Evolutionary conservation across 2,329 filamentous ascomycete species (phyloP).

Genomic region (Lasiodiplodia sp.): DNA sequence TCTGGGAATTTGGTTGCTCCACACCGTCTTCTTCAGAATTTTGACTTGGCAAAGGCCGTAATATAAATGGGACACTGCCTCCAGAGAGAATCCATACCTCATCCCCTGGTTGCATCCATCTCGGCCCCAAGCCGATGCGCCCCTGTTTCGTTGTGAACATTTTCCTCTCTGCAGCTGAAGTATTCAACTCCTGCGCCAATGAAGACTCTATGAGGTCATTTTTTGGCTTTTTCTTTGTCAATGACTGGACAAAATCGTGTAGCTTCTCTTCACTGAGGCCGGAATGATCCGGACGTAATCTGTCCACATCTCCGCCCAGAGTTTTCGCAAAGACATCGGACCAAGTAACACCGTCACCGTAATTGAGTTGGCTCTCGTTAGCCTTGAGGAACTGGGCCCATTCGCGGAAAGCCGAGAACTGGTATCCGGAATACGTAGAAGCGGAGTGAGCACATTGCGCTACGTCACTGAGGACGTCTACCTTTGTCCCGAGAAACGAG

Average conservation of each 20-base stretch:
- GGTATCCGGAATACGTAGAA: neutral
- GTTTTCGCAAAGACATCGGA: neutral
- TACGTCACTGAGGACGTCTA: neutral
- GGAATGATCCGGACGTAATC: neutral
- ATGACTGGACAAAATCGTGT: neutral
- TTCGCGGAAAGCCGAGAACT: neutral
- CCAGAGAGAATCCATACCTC: constrained; percentile 10
- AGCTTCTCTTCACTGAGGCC: neutral
- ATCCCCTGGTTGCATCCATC: constrained; percentile 1
- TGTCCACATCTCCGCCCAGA: neutral
- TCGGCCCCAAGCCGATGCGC: neutral
- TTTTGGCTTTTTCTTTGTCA: neutral
- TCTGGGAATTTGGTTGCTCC: neutral
- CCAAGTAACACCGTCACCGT: neutral
- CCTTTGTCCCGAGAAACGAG: neutral
- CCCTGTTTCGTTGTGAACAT: neutral
- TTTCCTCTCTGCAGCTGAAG: neutral
- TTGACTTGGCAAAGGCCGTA: neutral
- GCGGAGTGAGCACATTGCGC: neutral
- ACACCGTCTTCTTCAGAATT: neutral
- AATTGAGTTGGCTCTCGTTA: rapidly evolving
- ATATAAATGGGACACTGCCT: neutral
- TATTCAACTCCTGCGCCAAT: neutral
- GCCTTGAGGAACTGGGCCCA: neutral
- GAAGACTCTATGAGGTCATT: neutral